A percentile compares a stretch with the other conserved stretches of the same genome.
These are phyloP conservation scores for Chrysoporthe deuterocubensis DNA, from an alignment of 2,329 filamentous ascomycete genomes.

Conservation along the genomic window DNA sequence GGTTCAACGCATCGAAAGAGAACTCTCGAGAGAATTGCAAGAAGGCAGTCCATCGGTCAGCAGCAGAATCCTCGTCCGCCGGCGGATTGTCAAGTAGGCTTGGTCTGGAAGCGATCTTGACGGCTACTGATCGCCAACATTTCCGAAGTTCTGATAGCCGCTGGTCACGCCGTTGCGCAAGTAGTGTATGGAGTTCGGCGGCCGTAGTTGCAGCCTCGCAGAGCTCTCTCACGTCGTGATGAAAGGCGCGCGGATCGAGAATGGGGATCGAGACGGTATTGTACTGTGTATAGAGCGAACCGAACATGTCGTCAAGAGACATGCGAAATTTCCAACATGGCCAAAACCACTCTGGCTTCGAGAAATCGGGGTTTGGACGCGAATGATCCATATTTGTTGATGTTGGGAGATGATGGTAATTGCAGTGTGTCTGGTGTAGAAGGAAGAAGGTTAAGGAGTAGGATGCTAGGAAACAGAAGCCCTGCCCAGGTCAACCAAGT, in stretches of 20 bases:
- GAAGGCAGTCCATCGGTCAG: not conserved
- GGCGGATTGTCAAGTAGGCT: not conserved
- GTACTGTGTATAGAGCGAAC: conserved; percentile 6
- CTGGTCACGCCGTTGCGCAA: conserved; percentile 7
- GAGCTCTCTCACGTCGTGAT: conserved; percentile 10
- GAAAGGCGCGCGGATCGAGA: conserved; percentile 5
- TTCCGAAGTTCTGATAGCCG: not conserved
- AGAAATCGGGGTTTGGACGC: not conserved
- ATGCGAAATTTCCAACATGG: conserved; percentile 4
- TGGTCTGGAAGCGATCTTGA: not conserved
- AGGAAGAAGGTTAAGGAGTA: no score
- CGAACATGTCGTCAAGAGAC: conserved; percentile 1
- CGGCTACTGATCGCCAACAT: not conserved
- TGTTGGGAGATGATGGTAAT: not conserved
- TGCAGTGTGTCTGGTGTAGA: no score
- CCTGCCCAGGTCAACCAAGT: no score
- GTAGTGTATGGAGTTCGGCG: not conserved
- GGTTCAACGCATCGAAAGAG: conserved; percentile 1
- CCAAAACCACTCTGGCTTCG: conserved; percentile 4
- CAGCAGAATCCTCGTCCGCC: not conserved
- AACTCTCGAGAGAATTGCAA: not conserved
- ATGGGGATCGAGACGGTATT: conserved; percentile 13
- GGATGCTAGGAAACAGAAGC: no score
- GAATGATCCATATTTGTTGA: conserved; percentile 2
- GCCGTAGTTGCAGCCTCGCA: conserved; percentile 1